These are phyloP conservation scores for Daldinia sp. DNA, from an alignment of 2,329 filamentous ascomycete genomes.

Conservation along the genomic window DNA sequence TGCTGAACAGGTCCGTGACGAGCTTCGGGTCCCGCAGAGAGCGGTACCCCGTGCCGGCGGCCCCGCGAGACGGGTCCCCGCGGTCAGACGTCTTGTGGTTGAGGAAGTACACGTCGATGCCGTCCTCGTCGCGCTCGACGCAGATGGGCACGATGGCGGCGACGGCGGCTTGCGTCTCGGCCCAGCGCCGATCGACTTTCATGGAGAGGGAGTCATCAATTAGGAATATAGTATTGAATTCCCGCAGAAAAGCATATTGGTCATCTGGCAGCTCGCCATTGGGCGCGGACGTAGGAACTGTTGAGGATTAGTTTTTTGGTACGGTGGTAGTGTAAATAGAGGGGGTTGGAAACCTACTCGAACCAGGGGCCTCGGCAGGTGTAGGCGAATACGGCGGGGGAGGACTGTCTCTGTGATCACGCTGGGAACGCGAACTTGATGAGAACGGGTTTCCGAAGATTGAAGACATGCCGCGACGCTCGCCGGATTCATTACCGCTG, in stretches of 20 bases:
- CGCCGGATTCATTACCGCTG: conserved; percentile 3
- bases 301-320: not conserved
- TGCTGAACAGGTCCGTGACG: conserved; percentile 78
- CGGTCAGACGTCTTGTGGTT: conserved; percentile 69
- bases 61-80: conserved; percentile 52
- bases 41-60: conserved; percentile 68
- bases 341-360: conserved; percentile 10
- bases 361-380: conserved; percentile 2
- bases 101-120: conserved; percentile 91
- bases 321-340: not conserved
- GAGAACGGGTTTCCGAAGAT: conserved; percentile 22
- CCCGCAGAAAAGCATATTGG: conserved; percentile 72
- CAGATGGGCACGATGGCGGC: conserved; percentile 84
- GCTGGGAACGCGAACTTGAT: conserved; percentile 12
- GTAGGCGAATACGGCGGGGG: conserved; percentile 42
- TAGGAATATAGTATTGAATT: conserved; percentile 89
- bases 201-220: conserved; percentile 95
- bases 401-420: conserved; percentile 34
- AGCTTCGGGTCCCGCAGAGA: conserved; percentile 69
- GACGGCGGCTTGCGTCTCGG: conserved; percentile 77
- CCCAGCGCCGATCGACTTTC: conserved; percentile 77
- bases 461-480: conserved; percentile 15
- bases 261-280: conserved; percentile 30
- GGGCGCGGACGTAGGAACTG: not conserved
- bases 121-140: conserved; percentile 81